Evolutionary conservation across 805 yeast genomes (phyloP), one percentile per base, ranked within the genome.

Genomic region (Brettanomyces naardenensis): DNA sequence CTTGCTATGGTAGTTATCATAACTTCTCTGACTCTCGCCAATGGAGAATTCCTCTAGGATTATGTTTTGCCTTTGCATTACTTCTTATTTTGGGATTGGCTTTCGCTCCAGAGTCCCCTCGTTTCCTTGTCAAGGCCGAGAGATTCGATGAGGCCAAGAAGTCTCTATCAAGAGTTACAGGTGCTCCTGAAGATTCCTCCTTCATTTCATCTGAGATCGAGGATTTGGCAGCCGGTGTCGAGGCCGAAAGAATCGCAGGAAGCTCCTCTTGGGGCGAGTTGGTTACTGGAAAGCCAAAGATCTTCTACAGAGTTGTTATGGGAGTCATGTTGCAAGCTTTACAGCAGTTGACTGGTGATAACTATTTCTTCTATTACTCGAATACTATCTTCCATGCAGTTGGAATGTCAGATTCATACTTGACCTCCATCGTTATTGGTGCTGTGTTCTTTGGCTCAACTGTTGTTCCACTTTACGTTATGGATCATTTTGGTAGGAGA

Each of bases 51-150:
- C 85, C 86, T 36, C 62, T 79, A 49, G 66, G 65, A 44, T 42
- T 61, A 39, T 67, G 72, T 52, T 69, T 68, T 44, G 69, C 62
- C 50, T 64, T 80, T 80, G 71, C 75, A 51, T 49, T 62, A 37
- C 49, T 72, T 35, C 64, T 72, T 64, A 60, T 68, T 28, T 43
- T 52, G 23, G 79, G 75, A 53, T 69, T 71, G 76, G 43, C 66
- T 20, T 64, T 67, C 45, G 75, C 78, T 71, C 86, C 87, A 26
- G 87, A 80, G 62, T 75, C 84, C 27, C 82, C 87, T 44, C 64
- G 82, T 52, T 80, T 56, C 61, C 68, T 79, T 59, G 66, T 75
- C 43, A 75, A 70, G 56, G 62, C 61, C 43, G 64, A 61, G 31
- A 66, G 60, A 39, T 44, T 65, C 27, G 79, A 73, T 22, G 75